Base-by-base conservation (phyloP, 2,329 filamentous ascomycete species). In the Phaeosphaeriaceae sp. region DNA sequence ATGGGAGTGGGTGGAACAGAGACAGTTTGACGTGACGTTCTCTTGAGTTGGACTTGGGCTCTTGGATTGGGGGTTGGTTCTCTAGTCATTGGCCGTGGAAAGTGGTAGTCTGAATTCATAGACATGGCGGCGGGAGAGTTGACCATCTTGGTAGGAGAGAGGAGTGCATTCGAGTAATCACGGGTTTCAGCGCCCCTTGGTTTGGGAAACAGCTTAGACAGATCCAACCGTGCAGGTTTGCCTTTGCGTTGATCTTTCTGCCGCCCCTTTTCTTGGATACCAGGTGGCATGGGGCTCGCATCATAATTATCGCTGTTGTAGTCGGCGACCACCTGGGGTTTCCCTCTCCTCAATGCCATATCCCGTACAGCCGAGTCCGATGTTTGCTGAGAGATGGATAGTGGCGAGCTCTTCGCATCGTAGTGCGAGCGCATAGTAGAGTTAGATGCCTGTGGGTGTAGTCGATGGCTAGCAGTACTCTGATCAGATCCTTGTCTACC, bases 331-430 rank as follows among this genome's bases (percentile, higher is more conserved):
- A 70, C 55, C 17, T 56, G 63, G 7, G 71, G 66, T 16, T 68
- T 58, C 6, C 74, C 74, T 62, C 76, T 74, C 45, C 72, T 62
- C 38, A 76, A 56, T 7, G 72, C 75, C 67, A 71, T 74, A 44
- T 78, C 76, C 37, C 75, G 70, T 7, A 76, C 68, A 6, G 76
- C 72, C 34, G 77, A 78, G 35, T 70, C 70, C 17, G 75, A 77
- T 3, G 74, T 77, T 50, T 78, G 76, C 63, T 78, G 76, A 0
- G 76, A 76, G 26, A 78, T 70, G 36, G 67, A 63, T 21, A 74
- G 58, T 8, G 76, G 75, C 26, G 71, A 72, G 38, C 53, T 72
- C 34, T 71, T 66, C 26, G 76, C 56, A 43, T 78, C 75, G 61
- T 78, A 77, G 54, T 76, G 72, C 26, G 75, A 76, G 43, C 69